Conservation (phyloP, 2,329 filamentous ascomycete genomes). For the Nigrograna mackinnonii region DNA sequence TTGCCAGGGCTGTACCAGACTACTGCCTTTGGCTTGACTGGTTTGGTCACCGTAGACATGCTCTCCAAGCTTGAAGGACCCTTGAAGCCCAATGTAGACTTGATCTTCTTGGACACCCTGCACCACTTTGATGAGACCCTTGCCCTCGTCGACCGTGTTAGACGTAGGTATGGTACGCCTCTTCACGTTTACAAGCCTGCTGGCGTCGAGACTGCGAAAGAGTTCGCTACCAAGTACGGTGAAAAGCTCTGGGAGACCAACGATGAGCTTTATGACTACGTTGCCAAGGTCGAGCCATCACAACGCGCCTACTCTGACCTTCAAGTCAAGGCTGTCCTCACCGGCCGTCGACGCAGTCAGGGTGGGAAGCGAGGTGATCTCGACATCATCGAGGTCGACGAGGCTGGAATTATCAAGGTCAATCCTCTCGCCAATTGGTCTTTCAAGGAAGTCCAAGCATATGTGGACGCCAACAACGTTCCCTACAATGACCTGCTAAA, state of each 20-base stretch:
- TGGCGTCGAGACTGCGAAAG: conserved; percentile 69
- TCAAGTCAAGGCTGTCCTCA: conserved; percentile 86
- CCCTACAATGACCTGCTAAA: conserved; percentile 94
- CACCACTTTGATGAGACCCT: conserved; percentile 57
- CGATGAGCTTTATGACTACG: conserved; percentile 91
- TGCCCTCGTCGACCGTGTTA: conserved; percentile 66
- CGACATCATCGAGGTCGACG: conserved; percentile 90
- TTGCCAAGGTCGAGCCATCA: conserved; percentile 96
- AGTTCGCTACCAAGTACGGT: conserved; percentile 84
- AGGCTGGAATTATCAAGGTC: conserved; percentile 91
- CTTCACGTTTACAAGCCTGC: conserved; percentile 91
- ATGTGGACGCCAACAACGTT: conserved; percentile 83
- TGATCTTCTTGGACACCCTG: conserved; percentile 60
- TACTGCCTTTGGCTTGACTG: conserved; percentile 55
- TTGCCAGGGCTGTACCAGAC: conserved; percentile 78
- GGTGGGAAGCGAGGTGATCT: conserved; percentile 90
- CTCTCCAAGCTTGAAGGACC: conserved; percentile 71
- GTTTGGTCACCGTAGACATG: conserved; percentile 62
- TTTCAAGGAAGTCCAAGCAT: conserved; percentile 86
- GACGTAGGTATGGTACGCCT: conserved; percentile 73
- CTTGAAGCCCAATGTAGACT: conserved; percentile 57
- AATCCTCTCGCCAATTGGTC: conserved; percentile 95
- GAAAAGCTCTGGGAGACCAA: conserved; percentile 82
- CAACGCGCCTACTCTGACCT: conserved; percentile 88
- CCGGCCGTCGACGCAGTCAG: conserved; percentile 87